phyloP scores from a whole-genome alignment of 108 stramenopile species.

The Pseudonitzschia pungens region DNA sequence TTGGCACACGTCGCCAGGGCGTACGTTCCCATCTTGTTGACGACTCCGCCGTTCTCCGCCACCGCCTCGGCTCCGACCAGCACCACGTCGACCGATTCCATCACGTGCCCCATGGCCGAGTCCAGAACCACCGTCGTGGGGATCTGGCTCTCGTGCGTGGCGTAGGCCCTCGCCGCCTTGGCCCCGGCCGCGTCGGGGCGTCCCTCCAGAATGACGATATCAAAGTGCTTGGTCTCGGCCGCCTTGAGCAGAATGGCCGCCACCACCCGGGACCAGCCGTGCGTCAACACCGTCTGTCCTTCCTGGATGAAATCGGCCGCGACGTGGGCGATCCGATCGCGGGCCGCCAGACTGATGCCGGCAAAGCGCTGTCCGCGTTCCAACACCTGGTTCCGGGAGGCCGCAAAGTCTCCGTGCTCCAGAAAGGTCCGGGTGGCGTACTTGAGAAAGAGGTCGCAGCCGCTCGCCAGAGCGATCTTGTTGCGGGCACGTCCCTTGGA shows the following conservation, averaged over 20 bases:
- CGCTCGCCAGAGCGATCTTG: slow-evolving; percentile 68
- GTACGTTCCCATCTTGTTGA: slow-evolving; percentile 94
- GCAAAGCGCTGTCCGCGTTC: slow-evolving; percentile 92
- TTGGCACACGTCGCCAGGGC: slow-evolving; percentile 84
- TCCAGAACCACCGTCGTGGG: slow-evolving; percentile 91
- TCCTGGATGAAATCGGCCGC: slow-evolving; percentile 91
- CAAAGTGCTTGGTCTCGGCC: slow-evolving; percentile 76
- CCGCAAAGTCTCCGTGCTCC: slow-evolving; percentile 75
- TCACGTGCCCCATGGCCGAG: slow-evolving; percentile 92
- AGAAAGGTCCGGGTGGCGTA: slow-evolving; percentile 90
- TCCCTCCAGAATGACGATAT: slow-evolving; percentile 87
- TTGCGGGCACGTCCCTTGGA: slow-evolving; percentile 38
- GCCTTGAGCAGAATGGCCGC: slow-evolving; percentile 78
- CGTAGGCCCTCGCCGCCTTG: slow-evolving; percentile 68
- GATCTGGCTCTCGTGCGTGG: slow-evolving; percentile 68
- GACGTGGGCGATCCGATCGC: slow-evolving; percentile 83
- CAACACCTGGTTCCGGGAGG: slow-evolving; percentile 75
- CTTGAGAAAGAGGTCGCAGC: slow-evolving; percentile 81
- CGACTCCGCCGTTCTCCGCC: slow-evolving; percentile 95
- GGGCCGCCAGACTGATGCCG: slow-evolving; percentile 76
- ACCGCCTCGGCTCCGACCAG: slow-evolving; percentile 97
- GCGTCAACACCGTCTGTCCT: slow-evolving; percentile 85
- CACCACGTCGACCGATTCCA: slow-evolving; percentile 93
- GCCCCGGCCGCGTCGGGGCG: slow-evolving; percentile 89
- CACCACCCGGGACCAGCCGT: slow-evolving; percentile 91